phyloP scores from a whole-genome alignment of 495 filamentous ascomycete genomes.

The Cercophora sp. region DNA sequence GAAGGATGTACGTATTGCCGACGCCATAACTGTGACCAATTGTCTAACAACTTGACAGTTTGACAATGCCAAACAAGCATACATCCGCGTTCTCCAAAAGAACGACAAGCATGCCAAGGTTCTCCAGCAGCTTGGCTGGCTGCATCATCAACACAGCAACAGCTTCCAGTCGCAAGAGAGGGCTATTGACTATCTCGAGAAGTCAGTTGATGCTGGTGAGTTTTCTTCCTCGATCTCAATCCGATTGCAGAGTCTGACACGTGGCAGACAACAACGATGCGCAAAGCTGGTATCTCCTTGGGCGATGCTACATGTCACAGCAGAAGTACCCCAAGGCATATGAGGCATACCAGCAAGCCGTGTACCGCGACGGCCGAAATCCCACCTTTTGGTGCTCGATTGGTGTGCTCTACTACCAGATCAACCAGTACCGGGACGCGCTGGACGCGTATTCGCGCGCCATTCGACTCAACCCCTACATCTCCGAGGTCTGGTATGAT shows the following conservation, averaged over 20 bases:
- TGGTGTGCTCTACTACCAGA: slow-evolving; percentile 98
- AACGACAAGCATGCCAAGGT: slow-evolving; percentile 98
- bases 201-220: slow-evolving; percentile 91
- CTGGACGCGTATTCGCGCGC: slow-evolving; percentile 97
- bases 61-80: slow-evolving; percentile 85
- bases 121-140: slow-evolving; percentile 94
- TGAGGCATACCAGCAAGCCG: slow-evolving; percentile 97
- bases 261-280: slow-evolving; percentile 82
- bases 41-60: no score
- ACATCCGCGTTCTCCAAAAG: slow-evolving; percentile 86
- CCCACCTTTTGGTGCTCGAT: slow-evolving; percentile 99
- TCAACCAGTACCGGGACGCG: slow-evolving; percentile 98
- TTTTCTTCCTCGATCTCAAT: slow-evolving; percentile 8
- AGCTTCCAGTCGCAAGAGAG: slow-evolving; percentile 87
- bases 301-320: slow-evolving; percentile 98
- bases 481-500: slow-evolving; percentile 99
- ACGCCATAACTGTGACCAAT: no score
- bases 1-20: slow-evolving; percentile 79
- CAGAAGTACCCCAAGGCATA: slow-evolving; percentile 99
- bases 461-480: slow-evolving; percentile 96
- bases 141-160: slow-evolving; percentile 92
- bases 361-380: slow-evolving; percentile 96
- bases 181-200: slow-evolving; percentile 95
- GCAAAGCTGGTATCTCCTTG: slow-evolving; percentile 97
- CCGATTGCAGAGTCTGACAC: slow-evolving; percentile 31